Percentiles rank a stretch among this genome's conserved stretches.
phyloP scores from a whole-genome alignment of 2,329 filamentous ascomycete genomes.

The Trichoderma brevicompactum region DNA sequence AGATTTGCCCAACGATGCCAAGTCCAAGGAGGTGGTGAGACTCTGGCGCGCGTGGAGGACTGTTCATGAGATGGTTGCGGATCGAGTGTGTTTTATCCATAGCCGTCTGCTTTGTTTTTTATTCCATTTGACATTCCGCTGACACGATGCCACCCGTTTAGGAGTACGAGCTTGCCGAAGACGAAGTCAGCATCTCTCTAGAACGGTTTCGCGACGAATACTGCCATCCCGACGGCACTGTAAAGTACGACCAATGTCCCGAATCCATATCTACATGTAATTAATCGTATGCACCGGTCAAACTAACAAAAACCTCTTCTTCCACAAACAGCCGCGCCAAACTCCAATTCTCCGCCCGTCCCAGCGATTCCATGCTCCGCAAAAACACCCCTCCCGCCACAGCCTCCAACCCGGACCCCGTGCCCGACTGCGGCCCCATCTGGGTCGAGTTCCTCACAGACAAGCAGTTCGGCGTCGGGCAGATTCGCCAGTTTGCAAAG shows the following conservation, averaged over 20 bases:
- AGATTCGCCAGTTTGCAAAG: slow-evolving; percentile 88
- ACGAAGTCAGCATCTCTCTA: slow-evolving; percentile 84
- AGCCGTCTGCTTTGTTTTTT: too few species aligned
- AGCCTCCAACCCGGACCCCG: slow-evolving; percentile 69
- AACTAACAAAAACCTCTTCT: slow-evolving; percentile 2
- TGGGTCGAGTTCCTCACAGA: slow-evolving; percentile 92
- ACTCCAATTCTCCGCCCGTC: slow-evolving; percentile 87
- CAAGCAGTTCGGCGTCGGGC: slow-evolving; percentile 81
- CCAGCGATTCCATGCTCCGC: slow-evolving; percentile 79
- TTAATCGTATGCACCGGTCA: neutral
- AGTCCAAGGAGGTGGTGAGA: slow-evolving; percentile 62
- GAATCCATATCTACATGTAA: neutral
- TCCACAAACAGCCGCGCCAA: slow-evolving; percentile 67
- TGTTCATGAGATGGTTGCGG: slow-evolving; percentile 90
- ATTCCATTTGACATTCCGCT: neutral
- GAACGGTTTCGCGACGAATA: slow-evolving; percentile 79
- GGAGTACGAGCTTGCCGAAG: slow-evolving; percentile 92
- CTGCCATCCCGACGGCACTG: slow-evolving; percentile 70
- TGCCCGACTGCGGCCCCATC: slow-evolving; percentile 80
- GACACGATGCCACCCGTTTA: slow-evolving; percentile 43
- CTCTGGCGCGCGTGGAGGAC: slow-evolving; percentile 96
- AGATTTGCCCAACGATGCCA: slow-evolving; percentile 53
- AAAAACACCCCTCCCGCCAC: slow-evolving; percentile 79
- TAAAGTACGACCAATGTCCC: slow-evolving; percentile 62
- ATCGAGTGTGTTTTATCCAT: slow-evolving; percentile 66